A percentile compares a stretch with the other conserved stretches of the same genome.
Evolutionary conservation across 2,329 filamentous ascomycete species (phyloP).

Genomic region (Plenodomus tracheiphilus): DNA sequence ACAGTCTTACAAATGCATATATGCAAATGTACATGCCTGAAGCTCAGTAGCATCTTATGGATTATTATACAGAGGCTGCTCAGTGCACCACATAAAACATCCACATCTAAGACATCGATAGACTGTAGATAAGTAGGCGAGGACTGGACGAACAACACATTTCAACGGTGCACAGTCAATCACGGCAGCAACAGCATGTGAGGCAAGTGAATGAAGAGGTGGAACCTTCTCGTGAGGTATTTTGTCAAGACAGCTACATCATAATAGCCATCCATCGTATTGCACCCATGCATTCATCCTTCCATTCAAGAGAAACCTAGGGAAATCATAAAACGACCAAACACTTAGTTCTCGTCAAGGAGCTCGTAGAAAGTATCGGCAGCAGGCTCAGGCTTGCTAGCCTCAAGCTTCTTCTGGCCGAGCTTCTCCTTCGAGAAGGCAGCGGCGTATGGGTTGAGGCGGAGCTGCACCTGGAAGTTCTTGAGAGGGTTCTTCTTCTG

Average conservation of each 20-base stretch:
- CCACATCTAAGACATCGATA: no score
- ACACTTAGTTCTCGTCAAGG: constrained; percentile 53
- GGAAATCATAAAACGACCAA: constrained; percentile 26
- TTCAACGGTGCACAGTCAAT: background rate
- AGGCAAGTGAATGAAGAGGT: constrained; percentile 14
- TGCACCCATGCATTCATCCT: constrained; percentile 20
- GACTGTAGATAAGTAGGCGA: no score
- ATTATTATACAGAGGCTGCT: no score
- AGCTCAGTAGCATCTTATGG: no score
- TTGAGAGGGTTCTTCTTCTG: constrained; percentile 99
- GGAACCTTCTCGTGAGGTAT: constrained; percentile 27
- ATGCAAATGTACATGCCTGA: no score
- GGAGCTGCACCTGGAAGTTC: constrained; percentile 98
- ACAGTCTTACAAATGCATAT: no score
- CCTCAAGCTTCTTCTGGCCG: constrained; percentile 68
- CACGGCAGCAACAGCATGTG: constrained; percentile 3
- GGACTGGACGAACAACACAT: background rate
- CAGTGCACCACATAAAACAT: no score
- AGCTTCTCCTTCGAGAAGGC: constrained; percentile 87
- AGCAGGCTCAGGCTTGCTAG: constrained; percentile 62
- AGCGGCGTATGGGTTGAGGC: constrained; percentile 96
- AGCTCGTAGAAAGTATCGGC: constrained; percentile 56
- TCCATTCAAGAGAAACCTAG: constrained; percentile 29
- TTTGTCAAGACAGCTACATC: constrained; percentile 34
- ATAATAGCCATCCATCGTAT: constrained; percentile 29